These are phyloP conservation scores for Aphanocladium album DNA, from an alignment of 2,329 filamentous ascomycete species.

Conservation along the genomic window DNA sequence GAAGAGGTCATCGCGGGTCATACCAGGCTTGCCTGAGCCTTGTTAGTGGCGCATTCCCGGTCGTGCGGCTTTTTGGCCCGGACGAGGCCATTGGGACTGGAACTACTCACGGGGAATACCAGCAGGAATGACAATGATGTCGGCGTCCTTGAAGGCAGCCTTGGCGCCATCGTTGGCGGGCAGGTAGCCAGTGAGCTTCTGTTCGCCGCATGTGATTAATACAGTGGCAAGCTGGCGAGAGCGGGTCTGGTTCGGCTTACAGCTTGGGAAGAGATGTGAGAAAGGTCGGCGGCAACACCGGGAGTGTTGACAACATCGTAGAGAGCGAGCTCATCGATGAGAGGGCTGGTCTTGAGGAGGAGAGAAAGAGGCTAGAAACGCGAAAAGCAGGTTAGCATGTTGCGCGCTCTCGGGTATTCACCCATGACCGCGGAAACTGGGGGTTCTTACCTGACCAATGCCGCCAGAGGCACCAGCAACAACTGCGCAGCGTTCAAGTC, in stretches of 20 bases:
- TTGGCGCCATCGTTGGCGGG: conserved; percentile 82
- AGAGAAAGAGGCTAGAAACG: conserved; percentile 86
- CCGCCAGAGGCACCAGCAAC: conserved; percentile 96
- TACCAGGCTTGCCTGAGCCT: conserved; percentile 84
- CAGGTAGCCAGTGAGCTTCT: conserved; percentile 86
- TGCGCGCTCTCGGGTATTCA: neutral
- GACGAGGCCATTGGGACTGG: neutral
- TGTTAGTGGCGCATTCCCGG: neutral
- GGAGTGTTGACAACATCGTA: conserved; percentile 99
- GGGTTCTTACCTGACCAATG: conserved; percentile 79
- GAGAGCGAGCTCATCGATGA: conserved; percentile 86
- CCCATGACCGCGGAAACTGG: neutral
- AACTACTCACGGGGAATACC: conserved; percentile 82
- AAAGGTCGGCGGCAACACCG: conserved; percentile 92
- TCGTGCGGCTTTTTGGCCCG: neutral
- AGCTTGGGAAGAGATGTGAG: conserved; percentile 90
- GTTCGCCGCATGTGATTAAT: conserved; percentile 10
- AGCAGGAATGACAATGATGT: conserved; percentile 95
- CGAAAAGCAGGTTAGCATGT: conserved; percentile 19
- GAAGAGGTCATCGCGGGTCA: conserved; percentile 99
- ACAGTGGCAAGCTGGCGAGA: neutral
- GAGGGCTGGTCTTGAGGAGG: conserved; percentile 84
- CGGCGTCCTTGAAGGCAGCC: conserved; percentile 82
- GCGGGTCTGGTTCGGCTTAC: conserved; percentile 42
- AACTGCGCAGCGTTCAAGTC: conserved; percentile 36